Evolutionary conservation across 140 eudicot genomes (phyloP).

Genomic region (Ambrosia hybrid): DNA sequence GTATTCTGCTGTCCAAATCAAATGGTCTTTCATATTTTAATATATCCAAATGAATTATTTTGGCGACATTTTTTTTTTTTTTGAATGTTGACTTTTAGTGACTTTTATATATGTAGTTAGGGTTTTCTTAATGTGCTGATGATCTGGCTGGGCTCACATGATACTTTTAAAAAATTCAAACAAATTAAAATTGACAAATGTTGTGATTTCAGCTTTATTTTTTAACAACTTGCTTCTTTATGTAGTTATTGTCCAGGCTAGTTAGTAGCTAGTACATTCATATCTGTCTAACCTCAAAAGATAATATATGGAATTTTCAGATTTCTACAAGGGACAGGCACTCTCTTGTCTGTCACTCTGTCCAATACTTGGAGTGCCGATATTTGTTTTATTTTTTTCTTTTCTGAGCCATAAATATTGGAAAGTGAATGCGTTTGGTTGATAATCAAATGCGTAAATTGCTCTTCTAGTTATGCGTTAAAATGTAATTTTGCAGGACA

Average conservation of each 20-base stretch:
- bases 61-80: not conserved
- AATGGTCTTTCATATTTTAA: not conserved
- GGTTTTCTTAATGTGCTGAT: not conserved
- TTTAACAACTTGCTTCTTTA: not conserved
- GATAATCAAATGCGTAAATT: not conserved
- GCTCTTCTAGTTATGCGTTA: not conserved
- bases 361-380: not conserved
- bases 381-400: not conserved
- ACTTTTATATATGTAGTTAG: slow-evolving; percentile 8
- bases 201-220: not conserved
- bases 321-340: not conserved
- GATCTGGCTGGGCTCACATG: slow-evolving; percentile 6
- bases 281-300: not conserved
- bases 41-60: not conserved
- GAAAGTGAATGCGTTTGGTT: not conserved
- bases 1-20: not conserved
- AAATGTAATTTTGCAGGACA: not conserved
- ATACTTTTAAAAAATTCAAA: not conserved
- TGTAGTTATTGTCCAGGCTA: slow-evolving; percentile 2
- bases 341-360: not conserved
- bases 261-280: not conserved
- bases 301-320: not conserved
- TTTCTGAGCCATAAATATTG: not conserved
- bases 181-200: slow-evolving; percentile 1
- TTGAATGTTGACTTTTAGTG: not conserved